These are phyloP conservation scores for Blastobotrys proliferans DNA, from an alignment of 1,139 yeast genomes.

Conservation along the genomic window DNA sequence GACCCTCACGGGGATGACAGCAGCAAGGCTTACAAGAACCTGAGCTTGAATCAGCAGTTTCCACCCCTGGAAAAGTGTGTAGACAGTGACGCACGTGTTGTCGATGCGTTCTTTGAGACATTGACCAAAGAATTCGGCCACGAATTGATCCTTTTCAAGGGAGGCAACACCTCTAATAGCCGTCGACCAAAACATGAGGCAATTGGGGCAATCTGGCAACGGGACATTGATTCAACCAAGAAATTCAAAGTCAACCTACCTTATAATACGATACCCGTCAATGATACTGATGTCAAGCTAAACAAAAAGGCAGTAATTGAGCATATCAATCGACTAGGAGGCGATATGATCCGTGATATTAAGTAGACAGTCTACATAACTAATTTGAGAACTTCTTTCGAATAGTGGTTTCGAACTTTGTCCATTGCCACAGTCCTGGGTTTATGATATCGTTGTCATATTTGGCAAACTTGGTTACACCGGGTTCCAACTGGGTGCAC, in stretches of 20 bases:
- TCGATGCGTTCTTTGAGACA: slow-evolving; percentile 31
- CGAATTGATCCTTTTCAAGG: slow-evolving; percentile 55
- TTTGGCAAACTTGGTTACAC: no score
- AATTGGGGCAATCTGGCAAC: slow-evolving; percentile 78
- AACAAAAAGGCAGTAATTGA: slow-evolving; percentile 71
- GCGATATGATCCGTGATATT: slow-evolving; percentile 44
- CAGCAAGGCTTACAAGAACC: slow-evolving; percentile 59
- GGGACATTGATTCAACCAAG: slow-evolving; percentile 48
- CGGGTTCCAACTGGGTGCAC: no score
- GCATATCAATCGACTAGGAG: slow-evolving; percentile 74
- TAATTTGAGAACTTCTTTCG: background rate
- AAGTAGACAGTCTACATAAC: background rate
- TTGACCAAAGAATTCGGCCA: slow-evolving; percentile 38
- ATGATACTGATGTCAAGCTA: slow-evolving; percentile 46
- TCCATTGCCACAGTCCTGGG: no score
- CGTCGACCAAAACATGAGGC: slow-evolving; percentile 32
- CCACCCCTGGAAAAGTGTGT: slow-evolving; percentile 27
- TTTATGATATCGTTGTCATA: no score
- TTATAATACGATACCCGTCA: slow-evolving; percentile 64
- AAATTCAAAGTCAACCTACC: slow-evolving; percentile 79
- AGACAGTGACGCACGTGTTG: slow-evolving; percentile 25
- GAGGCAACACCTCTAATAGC: slow-evolving; percentile 18
- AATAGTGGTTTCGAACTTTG: no score
- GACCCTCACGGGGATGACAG: slow-evolving; percentile 37
- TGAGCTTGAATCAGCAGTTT: slow-evolving; percentile 30